These are phyloP conservation scores for Dovyalis caffra DNA, from an alignment of 345 rosid species.

Conservation along the genomic window DNA sequence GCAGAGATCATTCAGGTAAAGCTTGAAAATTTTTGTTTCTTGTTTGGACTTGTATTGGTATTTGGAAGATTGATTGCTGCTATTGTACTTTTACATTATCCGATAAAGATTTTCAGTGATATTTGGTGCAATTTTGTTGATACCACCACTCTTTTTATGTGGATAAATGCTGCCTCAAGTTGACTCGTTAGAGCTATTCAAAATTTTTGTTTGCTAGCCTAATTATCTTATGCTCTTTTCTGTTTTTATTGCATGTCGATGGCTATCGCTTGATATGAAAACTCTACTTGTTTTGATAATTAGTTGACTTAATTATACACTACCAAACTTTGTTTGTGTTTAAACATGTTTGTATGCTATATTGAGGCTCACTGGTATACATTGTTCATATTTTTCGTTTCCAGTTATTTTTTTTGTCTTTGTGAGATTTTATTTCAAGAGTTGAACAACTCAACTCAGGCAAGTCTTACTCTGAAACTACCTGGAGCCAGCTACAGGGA, in stretches of 20 bases:
- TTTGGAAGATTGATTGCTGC: neutral
- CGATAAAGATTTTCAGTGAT: neutral
- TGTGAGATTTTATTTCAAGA: neutral
- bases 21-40: conserved; percentile 1
- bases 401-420: neutral
- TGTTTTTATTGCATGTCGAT: neutral
- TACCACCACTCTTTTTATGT: neutral
- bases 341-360: neutral
- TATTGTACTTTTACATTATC: neutral
- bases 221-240: neutral
- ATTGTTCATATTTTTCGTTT: neutral
- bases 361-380: neutral
- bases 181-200: neutral
- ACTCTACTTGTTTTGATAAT: neutral
- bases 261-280: neutral
- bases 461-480: neutral
- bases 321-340: neutral
- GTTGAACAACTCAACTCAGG: neutral
- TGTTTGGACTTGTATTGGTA: conserved; percentile 3
- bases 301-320: neutral
- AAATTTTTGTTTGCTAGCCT: neutral
- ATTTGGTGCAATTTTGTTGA: neutral
- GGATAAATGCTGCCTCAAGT: neutral
- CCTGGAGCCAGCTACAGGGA: neutral
- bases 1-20: conserved; percentile 88